Evolutionary conservation across 371 early-diverging fungal genomes (phyloP).

Genomic region (Mucor lusitanicus): DNA sequence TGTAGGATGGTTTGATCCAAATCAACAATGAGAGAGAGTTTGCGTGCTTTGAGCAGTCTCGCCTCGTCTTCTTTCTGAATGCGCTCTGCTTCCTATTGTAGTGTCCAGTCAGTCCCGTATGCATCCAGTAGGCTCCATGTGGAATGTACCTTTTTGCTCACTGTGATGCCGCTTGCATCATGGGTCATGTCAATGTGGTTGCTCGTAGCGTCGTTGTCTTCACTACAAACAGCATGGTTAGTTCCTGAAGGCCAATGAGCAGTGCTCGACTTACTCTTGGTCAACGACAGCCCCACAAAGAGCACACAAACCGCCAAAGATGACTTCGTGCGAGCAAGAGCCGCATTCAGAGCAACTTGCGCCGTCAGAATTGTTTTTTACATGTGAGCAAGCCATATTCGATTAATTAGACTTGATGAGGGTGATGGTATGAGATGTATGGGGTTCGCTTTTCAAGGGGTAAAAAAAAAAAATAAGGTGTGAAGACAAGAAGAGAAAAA

Average conservation of each 20-base stretch:
- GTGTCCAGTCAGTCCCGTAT: not conserved
- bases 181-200: conserved; percentile 77
- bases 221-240: not conserved
- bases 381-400: conserved; percentile 12
- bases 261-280: conserved; percentile 29
- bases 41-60: conserved; percentile 66
- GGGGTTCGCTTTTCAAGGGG: not conserved
- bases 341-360: conserved; percentile 5
- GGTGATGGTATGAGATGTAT: not conserved
- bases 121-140: not conserved
- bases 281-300: conserved; percentile 71
- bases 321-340: conserved; percentile 75
- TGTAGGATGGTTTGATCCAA: conserved; percentile 99
- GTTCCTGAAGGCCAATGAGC: not conserved
- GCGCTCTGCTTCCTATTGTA: conserved; percentile 72
- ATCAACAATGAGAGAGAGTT: conserved; percentile 94
- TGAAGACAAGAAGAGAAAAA: not conserved
- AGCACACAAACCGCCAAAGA: conserved; percentile 79
- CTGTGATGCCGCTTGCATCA: conserved; percentile 69
- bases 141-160: conserved; percentile 57
- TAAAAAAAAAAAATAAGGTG: not conserved
- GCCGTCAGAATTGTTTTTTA: not conserved
- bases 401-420: not conserved
- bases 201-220: conserved; percentile 4
- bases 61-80: conserved; percentile 72